Conservation (phyloP, 106 monocot species). For the Dendrobium officinale region DNA sequence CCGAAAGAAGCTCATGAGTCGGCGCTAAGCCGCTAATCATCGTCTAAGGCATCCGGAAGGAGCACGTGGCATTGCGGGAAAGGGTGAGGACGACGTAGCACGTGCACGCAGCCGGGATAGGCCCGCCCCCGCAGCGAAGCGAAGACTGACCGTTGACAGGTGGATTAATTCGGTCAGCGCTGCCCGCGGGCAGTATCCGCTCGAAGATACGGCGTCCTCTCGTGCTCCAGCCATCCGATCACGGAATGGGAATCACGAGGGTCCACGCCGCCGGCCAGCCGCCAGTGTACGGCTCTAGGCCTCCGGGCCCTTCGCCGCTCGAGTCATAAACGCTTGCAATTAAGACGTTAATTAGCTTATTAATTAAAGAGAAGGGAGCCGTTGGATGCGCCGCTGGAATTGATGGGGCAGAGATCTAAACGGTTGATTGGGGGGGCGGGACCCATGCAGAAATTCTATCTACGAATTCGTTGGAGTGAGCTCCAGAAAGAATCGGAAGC, state of each 20-base stretch:
- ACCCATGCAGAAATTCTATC: too few relatives aligned
- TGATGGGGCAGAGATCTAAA: not conserved
- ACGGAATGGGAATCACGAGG: too few relatives aligned
- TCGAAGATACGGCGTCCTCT: not conserved
- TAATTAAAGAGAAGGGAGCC: not conserved
- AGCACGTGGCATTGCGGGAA: not conserved
- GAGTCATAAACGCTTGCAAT: not conserved
- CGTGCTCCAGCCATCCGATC: not conserved
- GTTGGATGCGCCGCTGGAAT: not conserved
- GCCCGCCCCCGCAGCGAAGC: not conserved
- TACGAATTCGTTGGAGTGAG: too few relatives aligned
- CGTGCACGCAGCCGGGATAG: not conserved
- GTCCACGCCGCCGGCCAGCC: not conserved
- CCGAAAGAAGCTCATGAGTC: not conserved
- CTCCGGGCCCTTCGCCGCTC: not conserved
- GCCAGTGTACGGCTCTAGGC: not conserved
- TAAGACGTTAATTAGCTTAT: not conserved
- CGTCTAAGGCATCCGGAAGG: not conserved
- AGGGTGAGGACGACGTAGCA: not conserved
- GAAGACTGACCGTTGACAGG: not conserved
- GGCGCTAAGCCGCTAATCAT: constrained; percentile 5
- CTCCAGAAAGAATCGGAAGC: not conserved
- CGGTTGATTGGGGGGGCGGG: not conserved
- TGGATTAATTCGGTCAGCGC: not conserved
- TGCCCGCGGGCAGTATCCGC: not conserved